Evolutionary conservation across 2,329 filamentous ascomycete genomes (phyloP).

Genomic region (Penicillium brasilianum): DNA sequence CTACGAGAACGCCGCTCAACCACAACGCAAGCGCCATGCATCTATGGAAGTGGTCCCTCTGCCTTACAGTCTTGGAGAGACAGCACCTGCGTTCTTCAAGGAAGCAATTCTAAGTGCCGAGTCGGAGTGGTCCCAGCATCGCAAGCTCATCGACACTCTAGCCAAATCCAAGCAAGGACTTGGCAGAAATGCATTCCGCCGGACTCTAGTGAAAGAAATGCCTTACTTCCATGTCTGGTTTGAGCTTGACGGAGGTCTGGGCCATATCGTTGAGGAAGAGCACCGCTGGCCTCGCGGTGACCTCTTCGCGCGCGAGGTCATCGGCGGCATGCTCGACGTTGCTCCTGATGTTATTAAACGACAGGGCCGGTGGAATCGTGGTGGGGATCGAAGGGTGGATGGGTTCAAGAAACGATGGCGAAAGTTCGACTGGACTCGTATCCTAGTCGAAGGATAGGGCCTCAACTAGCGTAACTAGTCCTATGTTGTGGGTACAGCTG

Average conservation of each 20-base stretch:
- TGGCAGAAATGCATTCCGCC: constrained; percentile 81
- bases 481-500: neutral
- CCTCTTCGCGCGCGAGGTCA: constrained; percentile 86
- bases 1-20: constrained; percentile 92
- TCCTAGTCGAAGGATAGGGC: constrained; percentile 57
- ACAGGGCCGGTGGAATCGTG: constrained; percentile 82
- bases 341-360: constrained; percentile 84
- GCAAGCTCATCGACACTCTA: constrained; percentile 88
- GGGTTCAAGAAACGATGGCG: constrained; percentile 83
- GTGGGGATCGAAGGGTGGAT: constrained; percentile 69
- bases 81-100: constrained; percentile 89
- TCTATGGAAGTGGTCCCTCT: constrained; percentile 85
- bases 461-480: neutral
- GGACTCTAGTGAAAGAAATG: constrained; percentile 88
- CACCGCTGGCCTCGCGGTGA: constrained; percentile 88
- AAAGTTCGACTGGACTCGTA: constrained; percentile 87
- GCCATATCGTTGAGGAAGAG: constrained; percentile 88
- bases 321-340: constrained; percentile 89
- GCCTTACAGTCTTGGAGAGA: constrained; percentile 88
- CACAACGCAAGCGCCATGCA: constrained; percentile 79
- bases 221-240: constrained; percentile 99
- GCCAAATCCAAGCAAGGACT: constrained; percentile 63
- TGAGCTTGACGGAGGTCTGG: constrained; percentile 85
- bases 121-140: constrained; percentile 94
- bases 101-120: constrained; percentile 89